Conservation (phyloP, 2,329 filamentous ascomycete species). For the Trichoderma sp. region DNA sequence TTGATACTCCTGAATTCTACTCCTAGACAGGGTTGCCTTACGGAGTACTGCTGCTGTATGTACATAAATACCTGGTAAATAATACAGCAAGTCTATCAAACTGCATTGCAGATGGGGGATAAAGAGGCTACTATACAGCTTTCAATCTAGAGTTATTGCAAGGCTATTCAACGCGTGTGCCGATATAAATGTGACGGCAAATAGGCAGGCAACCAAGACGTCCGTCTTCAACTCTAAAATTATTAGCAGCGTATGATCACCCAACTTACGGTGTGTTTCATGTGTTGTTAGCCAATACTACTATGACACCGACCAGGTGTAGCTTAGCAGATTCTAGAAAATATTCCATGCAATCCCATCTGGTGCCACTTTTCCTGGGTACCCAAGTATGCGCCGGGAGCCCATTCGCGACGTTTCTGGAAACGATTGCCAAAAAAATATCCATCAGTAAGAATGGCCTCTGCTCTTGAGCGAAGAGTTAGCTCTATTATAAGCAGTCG, state of each 20-base stretch:
- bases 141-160: not conserved
- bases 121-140: not conserved
- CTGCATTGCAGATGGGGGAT: not conserved
- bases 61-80: not conserved
- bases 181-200: not conserved
- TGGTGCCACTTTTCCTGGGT: not conserved
- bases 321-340: not conserved
- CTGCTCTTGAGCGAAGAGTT: not conserved
- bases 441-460: not conserved
- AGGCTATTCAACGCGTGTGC: not conserved
- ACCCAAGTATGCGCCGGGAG: not conserved
- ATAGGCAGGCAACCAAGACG: not conserved
- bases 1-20: slow-evolving; percentile 7
- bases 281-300: not conserved
- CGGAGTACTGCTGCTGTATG: no score
- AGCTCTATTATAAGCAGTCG: not conserved
- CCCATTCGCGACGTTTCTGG: not conserved
- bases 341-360: not conserved
- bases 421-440: not conserved
- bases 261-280: slow-evolving; percentile 15
- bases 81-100: not conserved
- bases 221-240: not conserved
- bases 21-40: not conserved
- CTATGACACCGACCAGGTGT: not conserved
- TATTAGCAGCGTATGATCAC: not conserved